These are phyloP conservation scores for Nannizzia gypsea DNA, from an alignment of 2,329 filamentous ascomycete species.

Conservation along the genomic window DNA sequence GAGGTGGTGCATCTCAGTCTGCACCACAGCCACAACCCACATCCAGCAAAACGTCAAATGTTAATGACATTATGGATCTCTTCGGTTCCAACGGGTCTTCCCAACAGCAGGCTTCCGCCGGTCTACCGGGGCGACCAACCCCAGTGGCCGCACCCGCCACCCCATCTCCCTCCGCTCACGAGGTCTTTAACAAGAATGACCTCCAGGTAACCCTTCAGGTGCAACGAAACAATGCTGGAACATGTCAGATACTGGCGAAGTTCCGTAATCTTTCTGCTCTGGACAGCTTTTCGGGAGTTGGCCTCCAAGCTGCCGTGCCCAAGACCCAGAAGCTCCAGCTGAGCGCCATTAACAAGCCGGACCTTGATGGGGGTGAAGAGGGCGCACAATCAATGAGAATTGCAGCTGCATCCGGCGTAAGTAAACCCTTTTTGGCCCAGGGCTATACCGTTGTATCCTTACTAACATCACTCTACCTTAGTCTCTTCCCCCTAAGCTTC, in stretches of 20 bases:
- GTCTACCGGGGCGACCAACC: slow-evolving; percentile 39
- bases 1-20: slow-evolving; percentile 41
- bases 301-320: slow-evolving; percentile 85
- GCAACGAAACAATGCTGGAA: slow-evolving; percentile 57
- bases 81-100: slow-evolving; percentile 47
- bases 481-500: slow-evolving; percentile 57
- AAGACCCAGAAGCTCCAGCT: slow-evolving; percentile 92
- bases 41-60: slow-evolving; percentile 49
- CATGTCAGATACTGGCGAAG: slow-evolving; percentile 67
- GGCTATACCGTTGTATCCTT: not conserved
- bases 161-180: slow-evolving; percentile 42
- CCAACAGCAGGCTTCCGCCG: slow-evolving; percentile 34
- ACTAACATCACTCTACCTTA: slow-evolving; percentile 29
- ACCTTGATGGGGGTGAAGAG: slow-evolving; percentile 64
- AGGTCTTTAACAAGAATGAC: slow-evolving; percentile 78
- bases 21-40: slow-evolving; percentile 35
- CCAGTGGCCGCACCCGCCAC: slow-evolving; percentile 37
- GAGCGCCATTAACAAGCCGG: slow-evolving; percentile 72
- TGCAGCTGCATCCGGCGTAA: slow-evolving; percentile 73
- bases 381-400: slow-evolving; percentile 88
- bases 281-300: slow-evolving; percentile 57
- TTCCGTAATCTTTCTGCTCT: slow-evolving; percentile 68
- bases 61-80: slow-evolving; percentile 79
- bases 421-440: slow-evolving; percentile 31
- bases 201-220: slow-evolving; percentile 70